Evolutionary conservation across 148 eudicot genomes (phyloP).

Genomic region (Pouteria glomerata): DNA sequence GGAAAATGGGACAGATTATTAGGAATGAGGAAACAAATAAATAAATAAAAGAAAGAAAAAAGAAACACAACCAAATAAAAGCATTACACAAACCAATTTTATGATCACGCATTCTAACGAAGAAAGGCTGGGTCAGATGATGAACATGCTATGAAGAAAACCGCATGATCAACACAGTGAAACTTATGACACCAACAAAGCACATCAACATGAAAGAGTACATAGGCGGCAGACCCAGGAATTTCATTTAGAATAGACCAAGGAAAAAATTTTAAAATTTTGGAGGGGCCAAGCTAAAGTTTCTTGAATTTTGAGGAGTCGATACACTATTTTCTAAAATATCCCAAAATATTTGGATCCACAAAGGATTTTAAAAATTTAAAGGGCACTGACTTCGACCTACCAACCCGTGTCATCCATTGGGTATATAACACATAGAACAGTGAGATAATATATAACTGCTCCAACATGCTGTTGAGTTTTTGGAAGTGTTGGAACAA

Average conservation of each 20-base stretch:
- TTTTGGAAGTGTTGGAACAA: background rate
- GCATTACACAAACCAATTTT: background rate
- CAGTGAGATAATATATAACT: background rate
- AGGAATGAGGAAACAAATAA: too few relatives aligned
- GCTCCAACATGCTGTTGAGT: background rate
- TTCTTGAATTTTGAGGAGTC: too few relatives aligned
- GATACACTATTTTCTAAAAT: too few relatives aligned
- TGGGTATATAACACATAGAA: background rate
- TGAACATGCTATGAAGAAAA: background rate
- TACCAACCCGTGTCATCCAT: too few relatives aligned
- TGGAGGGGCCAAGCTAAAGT: too few relatives aligned
- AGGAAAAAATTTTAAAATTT: too few relatives aligned
- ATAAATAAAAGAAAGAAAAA: background rate
- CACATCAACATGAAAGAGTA: background rate
- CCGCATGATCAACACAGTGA: background rate
- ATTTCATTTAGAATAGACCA: too few relatives aligned
- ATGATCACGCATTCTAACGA: background rate
- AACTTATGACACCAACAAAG: background rate
- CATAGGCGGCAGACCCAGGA: too few relatives aligned
- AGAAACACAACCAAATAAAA: background rate
- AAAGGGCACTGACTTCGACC: too few relatives aligned
- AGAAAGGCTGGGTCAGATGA: background rate
- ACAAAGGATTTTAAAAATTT: too few relatives aligned
- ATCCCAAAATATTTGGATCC: too few relatives aligned
- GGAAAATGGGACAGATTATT: background rate